phyloP scores from a whole-genome alignment of 2,329 filamentous ascomycete species.

The Penicillium sp. region DNA sequence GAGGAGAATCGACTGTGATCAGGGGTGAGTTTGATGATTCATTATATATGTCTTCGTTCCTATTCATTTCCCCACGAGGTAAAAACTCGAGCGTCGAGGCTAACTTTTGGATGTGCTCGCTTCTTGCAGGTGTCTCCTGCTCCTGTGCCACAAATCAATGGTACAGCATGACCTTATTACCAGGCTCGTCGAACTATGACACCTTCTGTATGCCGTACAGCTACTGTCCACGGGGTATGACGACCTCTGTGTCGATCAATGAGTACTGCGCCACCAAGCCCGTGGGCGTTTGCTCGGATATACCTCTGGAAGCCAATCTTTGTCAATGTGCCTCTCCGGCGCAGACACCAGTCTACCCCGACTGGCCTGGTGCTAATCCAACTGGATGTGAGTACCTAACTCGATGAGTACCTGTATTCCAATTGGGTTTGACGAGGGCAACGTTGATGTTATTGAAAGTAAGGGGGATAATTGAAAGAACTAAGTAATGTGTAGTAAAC shows the following conservation, averaged over 20 bases:
- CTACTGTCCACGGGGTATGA: slow-evolving; percentile 25
- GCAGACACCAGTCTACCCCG: slow-evolving; percentile 20
- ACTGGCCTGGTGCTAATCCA: slow-evolving; percentile 15
- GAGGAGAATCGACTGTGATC: slow-evolving; percentile 15
- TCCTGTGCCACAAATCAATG: slow-evolving; percentile 21
- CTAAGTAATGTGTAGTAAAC: not conserved
- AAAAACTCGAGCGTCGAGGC: not conserved
- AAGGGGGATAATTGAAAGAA: not conserved
- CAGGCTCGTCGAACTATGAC: slow-evolving; percentile 8
- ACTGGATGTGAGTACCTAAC: slow-evolving; percentile 16
- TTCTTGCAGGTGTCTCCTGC: slow-evolving; percentile 19
- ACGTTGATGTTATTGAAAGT: not conserved
- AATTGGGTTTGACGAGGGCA: not conserved
- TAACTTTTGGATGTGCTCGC: not conserved
- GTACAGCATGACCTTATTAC: slow-evolving; percentile 18
- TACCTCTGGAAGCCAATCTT: slow-evolving; percentile 9
- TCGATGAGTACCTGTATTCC: not conserved
- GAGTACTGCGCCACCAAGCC: slow-evolving; percentile 19
- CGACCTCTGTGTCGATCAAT: slow-evolving; percentile 16
- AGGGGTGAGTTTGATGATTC: slow-evolving; percentile 12
- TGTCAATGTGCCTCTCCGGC: slow-evolving; percentile 16
- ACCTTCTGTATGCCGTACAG: slow-evolving; percentile 25
- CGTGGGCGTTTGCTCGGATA: slow-evolving; percentile 6
- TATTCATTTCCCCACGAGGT: not conserved
- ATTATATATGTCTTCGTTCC: not conserved